Evolutionary conservation across 1,284 basidiomycete species (phyloP).

Genomic region (Ceratobasidium sp.): DNA sequence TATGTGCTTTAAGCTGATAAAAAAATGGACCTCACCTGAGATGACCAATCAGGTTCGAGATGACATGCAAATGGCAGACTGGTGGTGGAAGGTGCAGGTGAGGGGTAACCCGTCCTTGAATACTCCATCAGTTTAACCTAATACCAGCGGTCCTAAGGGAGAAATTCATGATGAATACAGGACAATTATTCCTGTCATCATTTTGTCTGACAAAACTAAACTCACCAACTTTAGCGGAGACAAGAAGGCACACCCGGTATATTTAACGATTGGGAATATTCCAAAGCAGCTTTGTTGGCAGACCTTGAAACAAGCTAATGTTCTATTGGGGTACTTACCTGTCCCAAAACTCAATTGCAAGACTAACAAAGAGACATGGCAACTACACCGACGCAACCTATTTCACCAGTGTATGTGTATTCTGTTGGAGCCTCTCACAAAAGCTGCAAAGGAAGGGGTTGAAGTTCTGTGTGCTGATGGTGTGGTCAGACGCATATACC

Average conservation of each 20-base stretch:
- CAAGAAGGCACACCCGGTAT: constrained; percentile 40
- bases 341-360: neutral
- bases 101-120: no score
- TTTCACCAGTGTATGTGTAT: constrained; percentile 38
- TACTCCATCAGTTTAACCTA: neutral
- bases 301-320: constrained; percentile 2
- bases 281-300: constrained; percentile 23
- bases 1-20: neutral
- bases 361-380: neutral
- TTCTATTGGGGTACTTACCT: constrained; percentile 40
- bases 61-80: constrained; percentile 31
- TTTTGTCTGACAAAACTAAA: constrained; percentile 38
- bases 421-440: constrained; percentile 19
- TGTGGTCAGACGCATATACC: constrained; percentile 22
- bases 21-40: neutral
- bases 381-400: neutral
- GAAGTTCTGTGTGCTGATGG: constrained; percentile 40
- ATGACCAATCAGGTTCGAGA: neutral
- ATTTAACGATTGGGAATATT: constrained; percentile 42
- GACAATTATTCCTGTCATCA: constrained; percentile 32
- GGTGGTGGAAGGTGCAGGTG: constrained; percentile 39
- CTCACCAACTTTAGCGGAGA: constrained; percentile 39
- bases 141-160: no score
- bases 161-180: constrained; percentile 8
- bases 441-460: constrained; percentile 20